A percentile compares a stretch with the other conserved stretches of the same genome.
Conservation (phyloP, 164 flowering plant genomes). For the Aristolochia fimbriata region DNA sequence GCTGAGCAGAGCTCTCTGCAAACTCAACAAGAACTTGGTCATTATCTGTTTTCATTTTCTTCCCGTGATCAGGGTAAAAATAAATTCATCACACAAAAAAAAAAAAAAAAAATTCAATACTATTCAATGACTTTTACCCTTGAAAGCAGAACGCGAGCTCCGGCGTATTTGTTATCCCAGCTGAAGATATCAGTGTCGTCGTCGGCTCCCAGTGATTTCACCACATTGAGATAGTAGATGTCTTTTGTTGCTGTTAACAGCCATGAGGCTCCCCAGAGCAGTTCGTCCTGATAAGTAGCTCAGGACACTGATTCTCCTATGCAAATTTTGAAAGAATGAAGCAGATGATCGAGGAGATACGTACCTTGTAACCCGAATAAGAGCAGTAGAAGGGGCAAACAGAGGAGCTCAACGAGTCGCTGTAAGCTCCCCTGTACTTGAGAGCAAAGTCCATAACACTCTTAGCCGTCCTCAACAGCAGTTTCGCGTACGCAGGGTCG, state of each 20-base stretch:
- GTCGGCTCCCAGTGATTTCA: slow-evolving; percentile 44
- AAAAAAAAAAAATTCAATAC: no score
- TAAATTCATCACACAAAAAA: no score
- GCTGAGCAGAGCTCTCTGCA: slow-evolving; percentile 43
- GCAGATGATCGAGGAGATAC: background rate
- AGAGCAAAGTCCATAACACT: slow-evolving; percentile 57
- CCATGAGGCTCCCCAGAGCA: slow-evolving; percentile 94
- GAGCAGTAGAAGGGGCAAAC: slow-evolving; percentile 95
- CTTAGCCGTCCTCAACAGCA: slow-evolving; percentile 46
- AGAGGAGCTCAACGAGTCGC: slow-evolving; percentile 57
- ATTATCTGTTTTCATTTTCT: background rate
- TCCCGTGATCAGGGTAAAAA: no score
- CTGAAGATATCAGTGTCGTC: slow-evolving; percentile 62
- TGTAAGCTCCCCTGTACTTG: slow-evolving; percentile 57
- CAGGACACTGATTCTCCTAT: no score
- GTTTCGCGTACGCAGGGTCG: slow-evolving; percentile 42
- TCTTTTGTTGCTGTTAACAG: slow-evolving; percentile 63
- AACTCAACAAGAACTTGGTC: background rate
- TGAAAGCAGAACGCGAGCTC: slow-evolving; percentile 67
- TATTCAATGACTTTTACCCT: slow-evolving; percentile 34
- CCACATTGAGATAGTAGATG: slow-evolving; percentile 29
- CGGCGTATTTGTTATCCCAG: slow-evolving; percentile 93
- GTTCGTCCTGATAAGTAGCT: slow-evolving; percentile 73
- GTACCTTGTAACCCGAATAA: slow-evolving; percentile 78
- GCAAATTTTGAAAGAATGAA: no score